These are phyloP conservation scores for Bacidia rubella DNA, from an alignment of 495 filamentous ascomycete species.

Conservation along the genomic window DNA sequence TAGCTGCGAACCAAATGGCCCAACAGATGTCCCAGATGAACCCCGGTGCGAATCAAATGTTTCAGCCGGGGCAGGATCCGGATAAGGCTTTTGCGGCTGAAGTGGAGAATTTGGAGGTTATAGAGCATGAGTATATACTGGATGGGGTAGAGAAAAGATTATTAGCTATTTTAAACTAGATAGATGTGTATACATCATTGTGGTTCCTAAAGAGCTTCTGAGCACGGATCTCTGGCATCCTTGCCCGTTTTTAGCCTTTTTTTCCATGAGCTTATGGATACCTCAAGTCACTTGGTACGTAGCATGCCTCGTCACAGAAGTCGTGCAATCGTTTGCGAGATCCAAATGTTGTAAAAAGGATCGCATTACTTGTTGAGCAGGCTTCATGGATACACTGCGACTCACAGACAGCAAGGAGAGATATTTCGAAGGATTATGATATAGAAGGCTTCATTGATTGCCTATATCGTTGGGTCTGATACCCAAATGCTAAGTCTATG, in stretches of 20 bases:
- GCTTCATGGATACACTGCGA: no score
- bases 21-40: conserved; percentile 84
- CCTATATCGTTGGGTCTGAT: neutral
- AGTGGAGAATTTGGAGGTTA: conserved; percentile 87
- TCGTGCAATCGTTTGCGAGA: no score
- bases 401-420: no score
- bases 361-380: no score
- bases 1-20: conserved; percentile 87
- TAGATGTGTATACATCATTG: neutral
- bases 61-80: conserved; percentile 87
- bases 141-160: conserved; percentile 77
- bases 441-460: neutral
- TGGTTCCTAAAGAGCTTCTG: no score
- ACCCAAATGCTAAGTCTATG: neutral
- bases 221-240: neutral
- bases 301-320: no score
- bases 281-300: no score
- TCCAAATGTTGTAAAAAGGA: no score
- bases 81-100: conserved; percentile 85
- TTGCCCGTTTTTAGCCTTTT: neutral
- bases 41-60: conserved; percentile 58
- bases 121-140: conserved; percentile 82
- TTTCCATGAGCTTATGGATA: no score
- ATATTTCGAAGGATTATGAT: no score
- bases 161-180: conserved; percentile 25